These are phyloP conservation scores for Lactarius hatsudake DNA, from an alignment of 768 basidiomycete genomes.

Conservation along the genomic window DNA sequence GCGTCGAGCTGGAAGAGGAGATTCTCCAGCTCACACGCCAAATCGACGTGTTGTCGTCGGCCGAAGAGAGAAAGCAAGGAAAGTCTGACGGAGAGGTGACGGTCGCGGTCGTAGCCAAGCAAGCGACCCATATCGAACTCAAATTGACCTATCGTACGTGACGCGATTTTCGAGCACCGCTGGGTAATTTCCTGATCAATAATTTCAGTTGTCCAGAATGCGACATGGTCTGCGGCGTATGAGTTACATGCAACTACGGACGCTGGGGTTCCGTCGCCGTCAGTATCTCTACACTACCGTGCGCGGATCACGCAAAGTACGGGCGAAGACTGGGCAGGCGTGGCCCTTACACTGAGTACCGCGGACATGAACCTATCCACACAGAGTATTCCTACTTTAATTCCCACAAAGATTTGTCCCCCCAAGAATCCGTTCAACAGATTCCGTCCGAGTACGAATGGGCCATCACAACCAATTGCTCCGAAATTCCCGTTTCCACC, in stretches of 20 bases:
- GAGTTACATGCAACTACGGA: slow-evolving; percentile 51
- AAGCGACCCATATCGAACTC: slow-evolving; percentile 40
- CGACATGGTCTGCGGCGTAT: slow-evolving; percentile 53
- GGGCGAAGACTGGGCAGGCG: slow-evolving; percentile 58
- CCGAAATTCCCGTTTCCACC: background rate
- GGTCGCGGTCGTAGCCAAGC: slow-evolving; percentile 43
- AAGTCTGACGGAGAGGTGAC: slow-evolving; percentile 36
- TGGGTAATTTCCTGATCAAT: background rate
- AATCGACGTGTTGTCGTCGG: slow-evolving; percentile 40
- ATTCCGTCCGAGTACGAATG: background rate
- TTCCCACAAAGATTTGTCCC: slow-evolving; percentile 16
- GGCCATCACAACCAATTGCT: background rate
- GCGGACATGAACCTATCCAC: slow-evolving; percentile 40
- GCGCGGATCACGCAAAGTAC: slow-evolving; percentile 53
- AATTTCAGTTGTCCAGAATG: slow-evolving; percentile 48
- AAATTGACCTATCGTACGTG: slow-evolving; percentile 52
- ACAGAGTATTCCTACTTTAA: slow-evolving; percentile 34
- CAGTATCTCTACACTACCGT: slow-evolving; percentile 52
- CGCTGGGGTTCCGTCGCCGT: slow-evolving; percentile 43
- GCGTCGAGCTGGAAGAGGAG: slow-evolving; percentile 40
- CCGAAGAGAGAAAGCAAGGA: slow-evolving; percentile 37
- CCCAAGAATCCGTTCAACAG: background rate
- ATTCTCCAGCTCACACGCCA: slow-evolving; percentile 35
- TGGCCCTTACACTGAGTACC: slow-evolving; percentile 52
- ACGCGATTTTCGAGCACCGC: slow-evolving; percentile 25